These are phyloP conservation scores for Aspergillus jensenii DNA, from an alignment of 2,329 filamentous ascomycete genomes.

Conservation along the genomic window DNA sequence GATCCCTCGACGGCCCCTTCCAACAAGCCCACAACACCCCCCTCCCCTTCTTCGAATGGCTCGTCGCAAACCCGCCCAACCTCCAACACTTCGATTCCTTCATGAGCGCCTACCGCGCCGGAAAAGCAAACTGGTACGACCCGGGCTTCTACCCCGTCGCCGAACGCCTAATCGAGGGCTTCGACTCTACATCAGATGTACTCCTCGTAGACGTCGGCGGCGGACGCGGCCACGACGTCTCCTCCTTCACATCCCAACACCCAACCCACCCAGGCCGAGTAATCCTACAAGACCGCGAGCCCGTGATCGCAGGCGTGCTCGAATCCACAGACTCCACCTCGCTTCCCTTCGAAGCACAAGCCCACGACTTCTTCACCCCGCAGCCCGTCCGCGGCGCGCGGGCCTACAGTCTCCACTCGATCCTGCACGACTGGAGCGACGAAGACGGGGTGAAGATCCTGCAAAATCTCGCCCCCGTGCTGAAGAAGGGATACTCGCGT, in stretches of 20 bases:
- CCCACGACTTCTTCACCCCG: slow-evolving; percentile 48
- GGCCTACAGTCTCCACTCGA: slow-evolving; percentile 34
- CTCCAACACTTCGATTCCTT: slow-evolving; percentile 36
- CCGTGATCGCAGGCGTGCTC: slow-evolving; percentile 33
- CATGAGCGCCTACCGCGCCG: slow-evolving; percentile 40
- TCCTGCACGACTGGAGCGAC: slow-evolving; percentile 38
- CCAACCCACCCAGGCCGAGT: slow-evolving; percentile 18
- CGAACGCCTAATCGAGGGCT: slow-evolving; percentile 14
- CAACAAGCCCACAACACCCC: slow-evolving; percentile 37
- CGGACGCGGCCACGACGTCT: slow-evolving; percentile 41
- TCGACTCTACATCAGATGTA: slow-evolving; percentile 13
- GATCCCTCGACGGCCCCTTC: slow-evolving; percentile 34
- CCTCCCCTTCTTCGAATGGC: slow-evolving; percentile 39
- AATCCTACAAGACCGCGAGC: slow-evolving; percentile 13
- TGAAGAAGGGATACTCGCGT: slow-evolving; percentile 20
- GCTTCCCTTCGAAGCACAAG: slow-evolving; percentile 30
- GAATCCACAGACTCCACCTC: not conserved
- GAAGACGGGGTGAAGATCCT: slow-evolving; percentile 28
- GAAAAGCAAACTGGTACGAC: slow-evolving; percentile 40
- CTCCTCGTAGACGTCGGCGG: slow-evolving; percentile 47
- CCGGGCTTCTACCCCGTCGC: slow-evolving; percentile 27
- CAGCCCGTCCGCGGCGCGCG: slow-evolving; percentile 45
- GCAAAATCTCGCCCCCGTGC: slow-evolving; percentile 21
- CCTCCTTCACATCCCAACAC: slow-evolving; percentile 34
- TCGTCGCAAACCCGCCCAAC: slow-evolving; percentile 37